These are phyloP conservation scores for Apiospora aurea DNA, from an alignment of 2,329 filamentous ascomycete genomes.

Conservation along the genomic window DNA sequence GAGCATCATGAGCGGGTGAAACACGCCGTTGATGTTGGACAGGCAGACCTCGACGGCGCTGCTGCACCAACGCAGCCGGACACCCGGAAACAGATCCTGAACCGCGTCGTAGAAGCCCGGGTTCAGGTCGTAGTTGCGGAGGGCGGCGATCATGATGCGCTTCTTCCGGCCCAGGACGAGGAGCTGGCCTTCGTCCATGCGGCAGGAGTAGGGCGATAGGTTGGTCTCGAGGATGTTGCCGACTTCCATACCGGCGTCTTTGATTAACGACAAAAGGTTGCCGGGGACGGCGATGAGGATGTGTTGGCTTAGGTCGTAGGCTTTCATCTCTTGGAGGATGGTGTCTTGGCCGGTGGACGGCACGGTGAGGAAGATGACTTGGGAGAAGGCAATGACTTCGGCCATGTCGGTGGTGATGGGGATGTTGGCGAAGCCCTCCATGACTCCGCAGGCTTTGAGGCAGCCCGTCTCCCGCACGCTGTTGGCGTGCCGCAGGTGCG, in stretches of 20 bases:
- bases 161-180: conserved; percentile 33
- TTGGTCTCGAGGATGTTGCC: conserved; percentile 36
- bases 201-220: conserved; percentile 36
- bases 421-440: conserved; percentile 28
- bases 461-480: conserved; percentile 19
- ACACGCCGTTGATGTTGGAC: conserved; percentile 38
- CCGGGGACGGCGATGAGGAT: conserved; percentile 36
- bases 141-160: conserved; percentile 22
- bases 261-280: conserved; percentile 36
- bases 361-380: conserved; percentile 34
- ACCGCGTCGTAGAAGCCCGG: conserved; percentile 25
- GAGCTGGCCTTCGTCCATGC: conserved; percentile 33
- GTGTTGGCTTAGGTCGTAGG: conserved; percentile 29
- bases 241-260: conserved; percentile 28
- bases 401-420: conserved; percentile 33
- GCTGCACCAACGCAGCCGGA: conserved; percentile 36
- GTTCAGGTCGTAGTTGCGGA: conserved; percentile 9
- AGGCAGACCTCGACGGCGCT: conserved; percentile 38
- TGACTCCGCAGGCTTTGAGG: conserved; percentile 27
- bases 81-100: conserved; percentile 32
- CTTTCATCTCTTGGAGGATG: conserved; percentile 28
- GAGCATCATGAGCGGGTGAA: conserved; percentile 38
- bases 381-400: conserved; percentile 34
- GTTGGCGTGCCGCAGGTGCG: conserved; percentile 30
- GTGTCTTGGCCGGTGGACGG: conserved; percentile 33